Percentiles rank a stretch among this genome's conserved stretches.
phyloP scores from a whole-genome alignment of 2,329 filamentous ascomycete genomes.

The Pyrenophora tritici-repentis region DNA sequence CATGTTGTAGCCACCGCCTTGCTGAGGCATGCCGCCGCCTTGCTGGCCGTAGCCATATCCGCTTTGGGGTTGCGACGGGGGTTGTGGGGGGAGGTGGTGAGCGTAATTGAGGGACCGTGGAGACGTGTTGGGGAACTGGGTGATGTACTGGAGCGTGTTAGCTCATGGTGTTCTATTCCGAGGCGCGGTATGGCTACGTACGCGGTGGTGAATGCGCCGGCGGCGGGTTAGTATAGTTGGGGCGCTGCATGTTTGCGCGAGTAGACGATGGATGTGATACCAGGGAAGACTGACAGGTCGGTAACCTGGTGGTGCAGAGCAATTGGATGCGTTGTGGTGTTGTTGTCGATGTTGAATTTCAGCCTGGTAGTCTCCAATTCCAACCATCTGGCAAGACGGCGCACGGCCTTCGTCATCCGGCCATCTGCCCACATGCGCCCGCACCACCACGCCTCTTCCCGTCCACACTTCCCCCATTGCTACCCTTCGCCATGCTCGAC shows the following conservation, averaged over 20 bases:
- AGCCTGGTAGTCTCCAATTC: slow-evolving; percentile 13
- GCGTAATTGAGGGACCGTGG: slow-evolving; percentile 93
- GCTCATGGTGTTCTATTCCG: background rate
- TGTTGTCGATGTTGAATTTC: slow-evolving; percentile 15
- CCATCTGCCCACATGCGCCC: slow-evolving; percentile 12
- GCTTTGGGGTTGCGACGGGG: slow-evolving; percentile 69
- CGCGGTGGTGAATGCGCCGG: slow-evolving; percentile 78
- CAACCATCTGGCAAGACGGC: slow-evolving; percentile 29
- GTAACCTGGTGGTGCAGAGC: background rate
- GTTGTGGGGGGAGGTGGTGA: slow-evolving; percentile 82
- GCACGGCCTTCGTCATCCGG: slow-evolving; percentile 39
- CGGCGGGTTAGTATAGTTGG: slow-evolving; percentile 73
- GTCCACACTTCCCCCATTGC: slow-evolving; percentile 4
- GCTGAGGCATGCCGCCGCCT: slow-evolving; percentile 48
- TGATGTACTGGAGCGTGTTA: slow-evolving; percentile 64
- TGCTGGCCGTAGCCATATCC: slow-evolving; percentile 77
- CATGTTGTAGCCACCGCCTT: slow-evolving; percentile 44
- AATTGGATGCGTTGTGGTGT: slow-evolving; percentile 11
- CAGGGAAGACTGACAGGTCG: background rate
- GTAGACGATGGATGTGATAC: too few relatives aligned
- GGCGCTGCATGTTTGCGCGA: slow-evolving; percentile 75
- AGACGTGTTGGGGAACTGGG: slow-evolving; percentile 97
- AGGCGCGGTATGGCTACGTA: slow-evolving; percentile 48
- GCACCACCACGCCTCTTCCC: slow-evolving; percentile 8
- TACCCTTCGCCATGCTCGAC: slow-evolving; percentile 74